Base-by-base conservation (phyloP, 169 alveolate species). In the Plasmodium reichenowi region DNA sequence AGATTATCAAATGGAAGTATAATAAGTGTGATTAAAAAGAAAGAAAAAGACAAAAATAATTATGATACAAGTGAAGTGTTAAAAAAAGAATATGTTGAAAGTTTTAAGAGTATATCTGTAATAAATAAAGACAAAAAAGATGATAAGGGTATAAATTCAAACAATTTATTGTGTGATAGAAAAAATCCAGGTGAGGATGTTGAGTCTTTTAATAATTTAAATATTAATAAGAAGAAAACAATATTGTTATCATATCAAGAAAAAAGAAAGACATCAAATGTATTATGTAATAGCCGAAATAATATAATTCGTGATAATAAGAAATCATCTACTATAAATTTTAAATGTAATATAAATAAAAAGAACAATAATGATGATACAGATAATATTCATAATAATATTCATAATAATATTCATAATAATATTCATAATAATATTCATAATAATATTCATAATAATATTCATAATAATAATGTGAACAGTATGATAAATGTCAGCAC, bases 41-140 rank as follows among this genome's bases (percentile, higher is more conserved):
- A 38, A 54, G 43, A 29, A 47, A 78, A 58, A 24, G 43, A 48
- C 50, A 78, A 78, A 78, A 63, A 76, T 70, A 76, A 78, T 56
- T 76, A 76, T 60, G 89, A 78, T 47, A 78, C 89, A 20, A 66
- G 89, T n/a, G 89, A 78, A 54, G 38, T 78, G 45, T 45, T 78
- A 78, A 66, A 78, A 26, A 78, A 78, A 70, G 89, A 78, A 26
- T 78, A 50, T 15, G 64, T 78, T 66, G 45, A 59, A 32, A 64
- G 50, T 32, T 12, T 10, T 6, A 17, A 17, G 20, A 48, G 3
- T 7, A 17, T 20, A 1, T 8, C 13, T 12, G 12, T 20, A 56
- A 64, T 38, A 38, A 38, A 38, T 38, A 38, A 38, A 38, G 47
- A 38, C 5, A 38, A 38, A 38, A 38, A 38, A 38, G 47, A 50